phyloP scores from a whole-genome alignment of 2,329 filamentous ascomycete species.

The Sodiomyces alkalinus region DNA sequence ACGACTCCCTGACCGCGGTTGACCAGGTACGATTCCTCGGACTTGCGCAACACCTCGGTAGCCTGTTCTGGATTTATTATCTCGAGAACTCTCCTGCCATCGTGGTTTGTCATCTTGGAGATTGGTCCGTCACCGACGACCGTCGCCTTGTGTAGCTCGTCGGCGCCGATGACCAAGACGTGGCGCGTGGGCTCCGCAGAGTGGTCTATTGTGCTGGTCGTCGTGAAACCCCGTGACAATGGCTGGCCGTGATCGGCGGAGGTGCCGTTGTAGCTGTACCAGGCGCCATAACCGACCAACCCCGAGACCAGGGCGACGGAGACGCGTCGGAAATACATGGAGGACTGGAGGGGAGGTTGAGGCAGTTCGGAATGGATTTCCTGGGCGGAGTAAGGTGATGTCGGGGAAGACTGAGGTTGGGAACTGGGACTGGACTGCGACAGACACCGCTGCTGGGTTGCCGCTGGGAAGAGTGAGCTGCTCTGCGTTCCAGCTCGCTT shows the following conservation, averaged over 20 bases:
- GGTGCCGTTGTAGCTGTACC: slow-evolving; percentile 50
- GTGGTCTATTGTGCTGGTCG: slow-evolving; percentile 14
- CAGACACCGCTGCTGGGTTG: slow-evolving; percentile 23
- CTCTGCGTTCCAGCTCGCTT: too few relatives aligned
- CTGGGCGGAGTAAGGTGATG: slow-evolving; percentile 8
- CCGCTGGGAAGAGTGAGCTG: slow-evolving; percentile 9
- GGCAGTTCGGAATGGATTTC: slow-evolving; percentile 8
- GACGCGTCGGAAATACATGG: slow-evolving; percentile 61
- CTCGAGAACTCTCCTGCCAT: slow-evolving; percentile 74
- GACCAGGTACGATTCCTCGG: slow-evolving; percentile 84
- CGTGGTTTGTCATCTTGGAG: slow-evolving; percentile 74
- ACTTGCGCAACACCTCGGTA: slow-evolving; percentile 72
- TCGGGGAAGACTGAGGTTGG: slow-evolving; percentile 7
- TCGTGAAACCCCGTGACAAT: slow-evolving; percentile 26
- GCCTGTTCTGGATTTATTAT: slow-evolving; percentile 95
- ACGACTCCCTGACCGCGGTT: slow-evolving; percentile 82
- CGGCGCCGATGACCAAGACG: slow-evolving; percentile 77
- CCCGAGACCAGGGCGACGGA: slow-evolving; percentile 52
- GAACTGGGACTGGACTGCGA: too few relatives aligned
- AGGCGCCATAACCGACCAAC: slow-evolving; percentile 61
- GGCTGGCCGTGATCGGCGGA: slow-evolving; percentile 18
- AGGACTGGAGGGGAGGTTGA: slow-evolving; percentile 38
- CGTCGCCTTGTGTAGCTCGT: slow-evolving; percentile 77
- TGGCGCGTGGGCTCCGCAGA: slow-evolving; percentile 38
- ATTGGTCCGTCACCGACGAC: slow-evolving; percentile 76